Evolutionary conservation across 345 rosid species (phyloP).

Genomic region (Euphorbia pulcherrima): DNA sequence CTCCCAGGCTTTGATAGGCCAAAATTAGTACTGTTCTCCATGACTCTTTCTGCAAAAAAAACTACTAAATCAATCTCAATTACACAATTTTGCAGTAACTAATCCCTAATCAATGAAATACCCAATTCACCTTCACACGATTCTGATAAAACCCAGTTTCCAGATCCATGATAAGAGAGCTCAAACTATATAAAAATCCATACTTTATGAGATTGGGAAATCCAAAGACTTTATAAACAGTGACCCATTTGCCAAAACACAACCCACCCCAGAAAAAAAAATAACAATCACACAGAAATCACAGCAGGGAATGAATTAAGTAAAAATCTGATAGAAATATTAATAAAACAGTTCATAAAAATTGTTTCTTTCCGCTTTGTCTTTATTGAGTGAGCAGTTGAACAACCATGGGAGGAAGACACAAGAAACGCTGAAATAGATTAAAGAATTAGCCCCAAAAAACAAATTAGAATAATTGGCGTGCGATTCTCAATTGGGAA

Average conservation of each 20-base stretch:
- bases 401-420: constrained; percentile 34
- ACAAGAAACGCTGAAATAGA: constrained; percentile 9
- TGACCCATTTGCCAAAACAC: constrained; percentile 24
- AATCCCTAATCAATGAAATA: background rate
- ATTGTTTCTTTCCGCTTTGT: constrained; percentile 1
- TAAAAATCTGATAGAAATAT: too few relatives aligned
- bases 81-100: background rate
- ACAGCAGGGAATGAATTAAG: background rate
- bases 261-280: constrained; percentile 8
- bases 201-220: constrained; percentile 16
- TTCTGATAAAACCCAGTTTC: constrained; percentile 46
- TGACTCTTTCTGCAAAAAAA: constrained; percentile 59
- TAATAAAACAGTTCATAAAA: too few relatives aligned
- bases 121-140: constrained; percentile 45
- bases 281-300: constrained; percentile 7
- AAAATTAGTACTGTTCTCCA: constrained; percentile 78
- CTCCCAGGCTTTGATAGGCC: constrained; percentile 83
- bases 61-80: background rate
- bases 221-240: constrained; percentile 22
- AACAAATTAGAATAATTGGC: too few relatives aligned
- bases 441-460: background rate
- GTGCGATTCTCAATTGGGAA: background rate
- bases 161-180: constrained; percentile 51
- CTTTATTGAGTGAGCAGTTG: constrained; percentile 29
- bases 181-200: constrained; percentile 32